A percentile compares a stretch with the other conserved stretches of the same genome.
Conservation (phyloP, 2,329 filamentous ascomycete genomes). For the Aspergillus carbonarius region DNA sequence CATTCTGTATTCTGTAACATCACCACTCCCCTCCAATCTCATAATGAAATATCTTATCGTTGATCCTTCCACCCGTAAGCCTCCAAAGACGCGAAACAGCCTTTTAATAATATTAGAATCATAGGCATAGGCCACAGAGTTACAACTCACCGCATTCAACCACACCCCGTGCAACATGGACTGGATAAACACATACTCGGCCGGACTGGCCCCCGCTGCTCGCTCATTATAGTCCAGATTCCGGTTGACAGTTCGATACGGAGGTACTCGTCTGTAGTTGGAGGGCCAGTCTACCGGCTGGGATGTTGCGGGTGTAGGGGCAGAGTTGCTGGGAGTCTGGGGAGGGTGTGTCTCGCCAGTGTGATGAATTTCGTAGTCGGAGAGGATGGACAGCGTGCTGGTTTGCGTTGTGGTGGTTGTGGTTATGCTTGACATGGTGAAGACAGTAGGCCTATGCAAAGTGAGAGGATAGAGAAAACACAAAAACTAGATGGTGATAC, state of each 20-base stretch:
- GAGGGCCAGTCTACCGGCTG: slow-evolving; percentile 46
- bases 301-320: background rate
- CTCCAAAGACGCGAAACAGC: slow-evolving; percentile 49
- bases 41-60: slow-evolving; percentile 52
- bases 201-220: slow-evolving; percentile 45
- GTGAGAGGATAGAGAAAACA: no score
- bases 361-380: slow-evolving; percentile 31
- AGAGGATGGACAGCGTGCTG: slow-evolving; percentile 22
- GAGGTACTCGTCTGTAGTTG: slow-evolving; percentile 49
- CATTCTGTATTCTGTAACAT: background rate
- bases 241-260: slow-evolving; percentile 48
- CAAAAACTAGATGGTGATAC: no score
- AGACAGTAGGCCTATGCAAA: no score
- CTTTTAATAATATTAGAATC: slow-evolving; percentile 10
- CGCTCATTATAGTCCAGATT: slow-evolving; percentile 44
- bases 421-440: slow-evolving; percentile 24
- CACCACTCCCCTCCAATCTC: slow-evolving; percentile 56
- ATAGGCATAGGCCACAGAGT: background rate
- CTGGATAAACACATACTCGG: slow-evolving; percentile 50
- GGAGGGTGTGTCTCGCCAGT: slow-evolving; percentile 11
- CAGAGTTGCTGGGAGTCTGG: background rate
- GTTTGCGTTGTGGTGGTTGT: slow-evolving; percentile 17
- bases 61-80: slow-evolving; percentile 50
- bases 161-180: slow-evolving; percentile 53
- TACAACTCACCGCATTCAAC: slow-evolving; percentile 37